A percentile compares a stretch with the other conserved stretches of the same genome.
Evolutionary conservation across 2,329 filamentous ascomycete species (phyloP).

Genomic region (Fusarium compactum): DNA sequence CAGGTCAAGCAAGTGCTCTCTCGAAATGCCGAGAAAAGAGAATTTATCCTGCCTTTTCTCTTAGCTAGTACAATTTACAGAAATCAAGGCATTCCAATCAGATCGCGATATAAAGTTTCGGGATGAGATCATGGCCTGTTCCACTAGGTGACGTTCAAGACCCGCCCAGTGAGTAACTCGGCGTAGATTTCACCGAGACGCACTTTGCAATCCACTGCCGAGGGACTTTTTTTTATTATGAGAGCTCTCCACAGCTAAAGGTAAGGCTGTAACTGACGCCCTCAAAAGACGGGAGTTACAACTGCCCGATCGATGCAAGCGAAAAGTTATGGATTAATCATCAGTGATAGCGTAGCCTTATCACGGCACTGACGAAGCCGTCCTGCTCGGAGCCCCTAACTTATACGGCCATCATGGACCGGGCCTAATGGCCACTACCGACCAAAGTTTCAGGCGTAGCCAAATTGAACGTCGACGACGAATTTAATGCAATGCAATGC

Average conservation of each 20-base stretch:
- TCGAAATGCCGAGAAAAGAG: too few species aligned
- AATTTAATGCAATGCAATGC: not conserved
- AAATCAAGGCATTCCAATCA: not conserved
- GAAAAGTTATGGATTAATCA: not conserved
- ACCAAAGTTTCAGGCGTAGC: not conserved
- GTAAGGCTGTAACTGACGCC: not conserved
- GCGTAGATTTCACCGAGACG: not conserved
- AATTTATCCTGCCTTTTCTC: not conserved
- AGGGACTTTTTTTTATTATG: not conserved
- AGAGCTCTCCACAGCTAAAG: not conserved
- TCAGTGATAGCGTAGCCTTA: not conserved
- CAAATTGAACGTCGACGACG: not conserved
- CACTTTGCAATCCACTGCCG: not conserved
- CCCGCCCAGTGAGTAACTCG: not conserved
- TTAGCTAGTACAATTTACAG: fast-evolving
- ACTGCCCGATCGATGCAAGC: too few species aligned
- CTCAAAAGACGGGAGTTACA: too few species aligned
- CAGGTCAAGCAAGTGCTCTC: too few species aligned
- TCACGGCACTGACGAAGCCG: not conserved
- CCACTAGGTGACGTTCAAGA: not conserved
- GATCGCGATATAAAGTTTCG: not conserved
- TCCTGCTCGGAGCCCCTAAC: not conserved
- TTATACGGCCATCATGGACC: not conserved
- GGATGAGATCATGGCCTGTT: not conserved
- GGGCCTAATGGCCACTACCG: not conserved